Percentiles rank a stretch among this genome's conserved stretches.
These are phyloP conservation scores for Dictyostelium firmibasis DNA, from an alignment of 78 protist genomes.

Conservation along the genomic window DNA sequence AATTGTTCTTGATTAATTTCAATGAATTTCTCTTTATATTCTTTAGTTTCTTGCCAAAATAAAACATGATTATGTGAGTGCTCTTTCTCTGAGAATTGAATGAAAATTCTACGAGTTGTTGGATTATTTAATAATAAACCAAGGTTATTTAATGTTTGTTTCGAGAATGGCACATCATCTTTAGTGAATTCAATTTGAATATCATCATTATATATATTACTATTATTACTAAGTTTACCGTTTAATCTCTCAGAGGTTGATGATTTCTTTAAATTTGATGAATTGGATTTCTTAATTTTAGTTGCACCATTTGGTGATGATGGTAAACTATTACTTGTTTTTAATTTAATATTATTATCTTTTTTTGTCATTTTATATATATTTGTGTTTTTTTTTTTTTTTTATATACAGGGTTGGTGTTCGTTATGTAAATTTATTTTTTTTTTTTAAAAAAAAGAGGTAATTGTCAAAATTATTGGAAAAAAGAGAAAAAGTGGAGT, in stretches of 20 bases:
- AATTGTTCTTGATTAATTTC: not conserved
- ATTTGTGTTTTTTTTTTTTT: not conserved
- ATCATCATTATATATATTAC: conserved; percentile 21
- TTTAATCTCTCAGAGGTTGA: not conserved
- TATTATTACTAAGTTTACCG: conserved; percentile 15
- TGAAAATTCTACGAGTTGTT: conserved; percentile 44
- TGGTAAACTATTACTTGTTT: not conserved
- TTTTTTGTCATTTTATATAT: conserved; percentile 13
- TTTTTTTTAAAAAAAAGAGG: not conserved
- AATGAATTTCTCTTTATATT: conserved; percentile 34
- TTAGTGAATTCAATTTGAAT: not conserved
- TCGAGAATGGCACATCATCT: conserved; percentile 14
- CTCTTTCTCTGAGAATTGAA: conserved; percentile 62
- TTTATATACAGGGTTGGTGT: not conserved
- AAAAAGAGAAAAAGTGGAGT: not conserved
- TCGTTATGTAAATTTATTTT: not conserved
- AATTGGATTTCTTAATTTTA: not conserved
- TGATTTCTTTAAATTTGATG: not conserved
- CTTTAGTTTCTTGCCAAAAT: conserved; percentile 31
- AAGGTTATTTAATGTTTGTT: conserved; percentile 20
- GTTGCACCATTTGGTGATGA: not conserved
- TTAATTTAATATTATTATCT: conserved; percentile 16
- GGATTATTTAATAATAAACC: not conserved
- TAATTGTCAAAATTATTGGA: not conserved
- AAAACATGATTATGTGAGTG: conserved; percentile 38